A percentile compares a stretch with the other conserved stretches of the same genome.
Evolutionary conservation across 768 basidiomycete genomes (phyloP).

Genomic region (Amanita fuliginea): DNA sequence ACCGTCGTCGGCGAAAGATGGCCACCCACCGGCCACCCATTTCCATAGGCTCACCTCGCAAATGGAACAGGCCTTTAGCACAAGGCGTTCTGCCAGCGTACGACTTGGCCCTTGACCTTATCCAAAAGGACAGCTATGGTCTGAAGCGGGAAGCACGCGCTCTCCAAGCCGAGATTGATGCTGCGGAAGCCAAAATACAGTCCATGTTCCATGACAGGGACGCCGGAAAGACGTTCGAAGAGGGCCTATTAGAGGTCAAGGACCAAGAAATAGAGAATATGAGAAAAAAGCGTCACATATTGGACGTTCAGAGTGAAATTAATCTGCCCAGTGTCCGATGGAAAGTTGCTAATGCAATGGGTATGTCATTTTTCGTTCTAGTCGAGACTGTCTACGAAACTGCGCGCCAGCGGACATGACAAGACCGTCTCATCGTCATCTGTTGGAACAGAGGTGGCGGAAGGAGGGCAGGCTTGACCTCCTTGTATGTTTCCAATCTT

Average conservation of each 20-base stretch:
- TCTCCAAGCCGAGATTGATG: conserved; percentile 22
- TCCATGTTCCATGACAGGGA: conserved; percentile 12
- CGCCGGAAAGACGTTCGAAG: conserved; percentile 15
- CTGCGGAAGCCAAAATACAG: conserved; percentile 14
- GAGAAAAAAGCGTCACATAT: conserved; percentile 38
- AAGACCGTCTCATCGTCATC: conserved; percentile 62
- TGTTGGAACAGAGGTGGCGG: conserved; percentile 79
- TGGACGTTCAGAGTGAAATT: conserved; percentile 72
- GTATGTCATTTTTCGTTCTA: conserved; percentile 30
- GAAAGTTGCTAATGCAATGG: conserved; percentile 69
- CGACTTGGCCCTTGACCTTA: conserved; percentile 70
- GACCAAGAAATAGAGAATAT: conserved; percentile 29
- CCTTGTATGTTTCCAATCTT: conserved; percentile 42
- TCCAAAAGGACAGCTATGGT: conserved; percentile 47
- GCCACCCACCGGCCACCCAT: conserved; percentile 37
- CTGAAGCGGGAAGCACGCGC: conserved; percentile 34
- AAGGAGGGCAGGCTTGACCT: conserved; percentile 77
- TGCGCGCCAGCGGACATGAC: conserved; percentile 46
- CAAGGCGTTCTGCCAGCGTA: conserved; percentile 64
- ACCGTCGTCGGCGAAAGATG: conserved; percentile 16
- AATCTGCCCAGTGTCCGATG: conserved; percentile 81
- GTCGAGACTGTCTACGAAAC: neutral
- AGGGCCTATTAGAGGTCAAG: conserved; percentile 19
- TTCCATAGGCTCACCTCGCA: conserved; percentile 35
- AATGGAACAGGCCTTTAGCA: conserved; percentile 57